Base-by-base conservation (phyloP, 306 rosid species). In the Betula pendula region DNA sequence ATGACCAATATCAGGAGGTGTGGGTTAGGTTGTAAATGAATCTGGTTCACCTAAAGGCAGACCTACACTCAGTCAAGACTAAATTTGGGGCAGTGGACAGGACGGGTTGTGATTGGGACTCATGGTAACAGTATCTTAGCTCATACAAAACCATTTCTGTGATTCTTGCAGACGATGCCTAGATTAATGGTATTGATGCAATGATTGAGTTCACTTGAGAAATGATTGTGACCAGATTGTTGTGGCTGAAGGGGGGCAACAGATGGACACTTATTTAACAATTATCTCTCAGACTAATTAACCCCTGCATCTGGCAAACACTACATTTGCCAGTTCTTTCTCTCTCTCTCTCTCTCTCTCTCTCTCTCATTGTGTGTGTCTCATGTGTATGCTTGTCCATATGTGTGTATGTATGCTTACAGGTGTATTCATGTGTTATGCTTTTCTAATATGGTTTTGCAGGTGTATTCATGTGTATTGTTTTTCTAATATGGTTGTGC, bases 401-500 rank as follows among this genome's bases (percentile, higher is more conserved):
- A 38, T 60, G 43, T 47, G 25, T 31, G 49, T 43, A 8, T 81
- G 52, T 48, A 60, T 49, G 33, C 53, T 6, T 69, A 12, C 73
- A 15, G 27, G 14, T 47, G 38, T 14, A 6, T 17, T 33, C 38
- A 38, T 48, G 42, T 33, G 45, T 22, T 49, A 2, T 40, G 33
- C 68, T 44, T 45, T 38, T 45, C 16, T 45, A 45, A 45, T 81
- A 25, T 81, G 77, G 10, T 7, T 13, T 11, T 45, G 24, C 71
- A 44, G 42, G 25, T 38, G 4, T 17, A 65, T 19, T 62, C 40
- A 3, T 12, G 24, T 73, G 47, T 49, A 70, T 53, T 77, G 82
- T 56, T 71, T 44, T 60, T 72, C 85, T 91, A 76, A 86, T 66
- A 76, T 81, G 56, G 24, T 82, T 73, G 66, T 83, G 58, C 51